phyloP scores from a whole-genome alignment of 805 yeast species.

The Ogataea ganodermae region DNA sequence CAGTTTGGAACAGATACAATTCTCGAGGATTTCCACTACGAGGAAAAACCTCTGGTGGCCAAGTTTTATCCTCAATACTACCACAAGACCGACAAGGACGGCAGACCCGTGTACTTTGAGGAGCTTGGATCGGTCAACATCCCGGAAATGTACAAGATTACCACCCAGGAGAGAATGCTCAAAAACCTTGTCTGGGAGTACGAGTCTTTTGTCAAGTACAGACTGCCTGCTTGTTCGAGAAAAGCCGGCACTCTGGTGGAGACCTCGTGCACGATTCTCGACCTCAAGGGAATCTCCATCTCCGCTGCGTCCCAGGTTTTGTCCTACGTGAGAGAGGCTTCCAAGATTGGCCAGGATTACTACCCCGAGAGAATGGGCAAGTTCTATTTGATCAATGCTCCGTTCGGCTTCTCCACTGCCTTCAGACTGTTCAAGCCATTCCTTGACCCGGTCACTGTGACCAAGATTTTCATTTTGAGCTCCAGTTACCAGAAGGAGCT shows the following conservation, averaged over 20 bases:
- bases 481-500: conserved; percentile 77
- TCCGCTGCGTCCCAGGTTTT: conserved; percentile 82
- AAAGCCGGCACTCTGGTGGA: conserved; percentile 75
- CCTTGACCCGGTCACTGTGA: conserved; percentile 95
- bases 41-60: conserved; percentile 91
- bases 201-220: conserved; percentile 79
- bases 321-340: conserved; percentile 88
- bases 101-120: conserved; percentile 94
- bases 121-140: conserved; percentile 90
- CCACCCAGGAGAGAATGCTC: conserved; percentile 94
- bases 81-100: conserved; percentile 95
- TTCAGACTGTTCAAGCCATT: conserved; percentile 90
- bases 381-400: conserved; percentile 93
- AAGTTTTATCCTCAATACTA: conserved; percentile 93
- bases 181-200: conserved; percentile 97
- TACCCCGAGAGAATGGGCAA: conserved; percentile 99
- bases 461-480: conserved; percentile 88
- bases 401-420: conserved; percentile 95
- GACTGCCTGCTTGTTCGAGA: conserved; percentile 95
- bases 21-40: conserved; percentile 82
- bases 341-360: conserved; percentile 92
- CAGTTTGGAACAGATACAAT: conserved; percentile 86
- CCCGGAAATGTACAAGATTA: conserved; percentile 87
- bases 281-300: conserved; percentile 90
- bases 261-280: conserved; percentile 95